phyloP scores from a whole-genome alignment of 2,329 filamentous ascomycete genomes.

The Colletotrichum sp. region DNA sequence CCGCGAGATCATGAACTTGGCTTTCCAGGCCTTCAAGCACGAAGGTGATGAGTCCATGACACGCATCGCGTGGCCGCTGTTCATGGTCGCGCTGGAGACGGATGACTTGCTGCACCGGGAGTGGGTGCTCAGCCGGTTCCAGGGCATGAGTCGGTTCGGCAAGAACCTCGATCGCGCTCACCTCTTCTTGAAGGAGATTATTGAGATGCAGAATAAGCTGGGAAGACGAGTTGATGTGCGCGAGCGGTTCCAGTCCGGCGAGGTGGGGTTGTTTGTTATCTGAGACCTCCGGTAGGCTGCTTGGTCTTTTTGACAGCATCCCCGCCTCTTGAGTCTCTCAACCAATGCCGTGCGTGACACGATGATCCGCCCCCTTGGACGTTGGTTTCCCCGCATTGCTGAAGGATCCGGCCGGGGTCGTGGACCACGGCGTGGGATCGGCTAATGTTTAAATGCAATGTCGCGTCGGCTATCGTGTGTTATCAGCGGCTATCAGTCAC shows the following conservation, averaged over 20 bases:
- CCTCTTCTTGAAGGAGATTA: conserved; percentile 27
- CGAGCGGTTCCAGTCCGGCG: conserved; percentile 14
- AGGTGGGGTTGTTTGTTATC: conserved; percentile 26
- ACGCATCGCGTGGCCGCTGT: conserved; percentile 37
- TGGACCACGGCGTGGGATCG: neutral
- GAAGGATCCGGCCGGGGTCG: neutral
- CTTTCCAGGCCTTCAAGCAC: conserved; percentile 36
- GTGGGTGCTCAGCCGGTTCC: conserved; percentile 36
- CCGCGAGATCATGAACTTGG: conserved; percentile 33
- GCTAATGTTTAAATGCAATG: neutral
- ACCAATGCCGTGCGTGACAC: neutral
- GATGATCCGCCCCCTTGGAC: neutral
- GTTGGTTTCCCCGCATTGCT: neutral
- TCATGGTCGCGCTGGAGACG: conserved; percentile 39
- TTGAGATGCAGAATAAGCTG: conserved; percentile 23
- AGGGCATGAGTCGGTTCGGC: conserved; percentile 32
- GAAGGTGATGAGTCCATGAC: conserved; percentile 34
- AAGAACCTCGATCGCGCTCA: conserved; percentile 36
- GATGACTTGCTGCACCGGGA: conserved; percentile 34
- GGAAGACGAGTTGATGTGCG: conserved; percentile 22
- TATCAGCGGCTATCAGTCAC: neutral
- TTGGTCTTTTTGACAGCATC: neutral
- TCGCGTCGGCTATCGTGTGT: neutral
- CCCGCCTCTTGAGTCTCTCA: neutral
- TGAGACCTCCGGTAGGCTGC: neutral